phyloP scores from a whole-genome alignment of 2,329 filamentous ascomycete species.

The Zopfia rhizophila region DNA sequence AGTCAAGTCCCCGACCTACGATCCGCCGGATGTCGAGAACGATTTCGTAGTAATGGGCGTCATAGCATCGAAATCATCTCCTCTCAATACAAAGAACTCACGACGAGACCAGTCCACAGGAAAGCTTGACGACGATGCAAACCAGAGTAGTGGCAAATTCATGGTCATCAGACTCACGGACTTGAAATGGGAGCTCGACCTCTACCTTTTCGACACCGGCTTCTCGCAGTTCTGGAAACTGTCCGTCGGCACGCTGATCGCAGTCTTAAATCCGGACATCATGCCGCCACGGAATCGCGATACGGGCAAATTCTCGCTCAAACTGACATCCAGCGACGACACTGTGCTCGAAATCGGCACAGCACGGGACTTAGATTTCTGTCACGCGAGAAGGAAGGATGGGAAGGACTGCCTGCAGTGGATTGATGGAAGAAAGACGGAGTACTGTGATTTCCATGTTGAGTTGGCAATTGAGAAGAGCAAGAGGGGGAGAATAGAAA shows the following conservation, averaged over 20 bases:
- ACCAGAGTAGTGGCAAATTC: constrained; percentile 78
- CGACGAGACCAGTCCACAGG: constrained; percentile 53
- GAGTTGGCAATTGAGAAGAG: constrained; percentile 81
- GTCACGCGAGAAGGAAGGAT: constrained; percentile 85
- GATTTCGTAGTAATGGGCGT: constrained; percentile 92
- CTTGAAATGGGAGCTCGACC: constrained; percentile 87
- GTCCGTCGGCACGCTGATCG: constrained; percentile 88
- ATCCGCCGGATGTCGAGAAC: constrained; percentile 81
- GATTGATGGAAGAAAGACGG: constrained; percentile 88
- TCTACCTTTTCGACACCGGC: constrained; percentile 90
- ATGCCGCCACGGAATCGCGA: constrained; percentile 86
- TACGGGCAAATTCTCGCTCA: constrained; percentile 85
- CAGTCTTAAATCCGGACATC: constrained; percentile 89
- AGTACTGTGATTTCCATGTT: constrained; percentile 93
- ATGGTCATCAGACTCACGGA: constrained; percentile 92
- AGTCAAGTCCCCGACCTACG: constrained; percentile 84
- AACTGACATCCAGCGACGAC: constrained; percentile 86
- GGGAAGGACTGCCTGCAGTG: constrained; percentile 82
- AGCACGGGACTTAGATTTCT: constrained; percentile 87
- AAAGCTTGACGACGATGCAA: constrained; percentile 61
- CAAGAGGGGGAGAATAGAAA: constrained; percentile 75
- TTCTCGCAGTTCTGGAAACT: constrained; percentile 96
- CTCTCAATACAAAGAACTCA: constrained; percentile 68
- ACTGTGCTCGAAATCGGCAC: constrained; percentile 89
- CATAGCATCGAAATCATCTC: constrained; percentile 87